phyloP scores from a whole-genome alignment of 768 basidiomycete species.

The Pulveroboletus sp. region DNA sequence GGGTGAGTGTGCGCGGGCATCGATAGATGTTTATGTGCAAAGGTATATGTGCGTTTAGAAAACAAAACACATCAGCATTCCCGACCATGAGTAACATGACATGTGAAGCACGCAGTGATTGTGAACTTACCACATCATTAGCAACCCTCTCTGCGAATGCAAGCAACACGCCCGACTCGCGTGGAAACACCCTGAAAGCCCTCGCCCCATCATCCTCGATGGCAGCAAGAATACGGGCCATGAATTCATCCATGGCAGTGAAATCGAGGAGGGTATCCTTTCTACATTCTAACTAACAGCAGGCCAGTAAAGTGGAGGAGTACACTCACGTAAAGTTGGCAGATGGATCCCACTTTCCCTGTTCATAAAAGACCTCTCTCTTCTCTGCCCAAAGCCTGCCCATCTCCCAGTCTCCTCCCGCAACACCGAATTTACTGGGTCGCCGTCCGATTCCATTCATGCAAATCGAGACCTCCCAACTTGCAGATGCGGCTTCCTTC shows the following conservation, averaged over 20 bases:
- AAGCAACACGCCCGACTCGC: constrained; percentile 67
- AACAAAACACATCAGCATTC: neutral
- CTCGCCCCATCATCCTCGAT: constrained; percentile 72
- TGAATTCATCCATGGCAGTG: constrained; percentile 90
- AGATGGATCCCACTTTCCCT: constrained; percentile 70
- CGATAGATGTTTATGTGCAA: neutral
- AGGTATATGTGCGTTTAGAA: neutral
- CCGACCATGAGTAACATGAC: constrained; percentile 1
- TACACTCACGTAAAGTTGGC: constrained; percentile 72
- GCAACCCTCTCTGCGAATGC: constrained; percentile 83
- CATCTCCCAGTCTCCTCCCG: constrained; percentile 72
- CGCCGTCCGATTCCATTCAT: constrained; percentile 31
- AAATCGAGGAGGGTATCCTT: constrained; percentile 69
- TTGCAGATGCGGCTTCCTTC: constrained; percentile 74
- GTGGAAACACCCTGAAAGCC: constrained; percentile 85
- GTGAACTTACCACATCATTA: constrained; percentile 67
- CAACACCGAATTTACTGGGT: neutral
- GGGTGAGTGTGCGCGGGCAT: neutral
- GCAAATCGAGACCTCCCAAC: constrained; percentile 75
- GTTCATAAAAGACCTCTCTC: constrained; percentile 88
- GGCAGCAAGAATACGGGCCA: constrained; percentile 58
- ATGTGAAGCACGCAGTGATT: neutral
- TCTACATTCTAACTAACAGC: constrained; percentile 27
- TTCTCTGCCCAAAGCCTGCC: constrained; percentile 96
- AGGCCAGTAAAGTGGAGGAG: neutral